These are phyloP conservation scores for Trypanosoma lewisi DNA, from an alignment of 208 protist species.

Conservation along the genomic window DNA sequence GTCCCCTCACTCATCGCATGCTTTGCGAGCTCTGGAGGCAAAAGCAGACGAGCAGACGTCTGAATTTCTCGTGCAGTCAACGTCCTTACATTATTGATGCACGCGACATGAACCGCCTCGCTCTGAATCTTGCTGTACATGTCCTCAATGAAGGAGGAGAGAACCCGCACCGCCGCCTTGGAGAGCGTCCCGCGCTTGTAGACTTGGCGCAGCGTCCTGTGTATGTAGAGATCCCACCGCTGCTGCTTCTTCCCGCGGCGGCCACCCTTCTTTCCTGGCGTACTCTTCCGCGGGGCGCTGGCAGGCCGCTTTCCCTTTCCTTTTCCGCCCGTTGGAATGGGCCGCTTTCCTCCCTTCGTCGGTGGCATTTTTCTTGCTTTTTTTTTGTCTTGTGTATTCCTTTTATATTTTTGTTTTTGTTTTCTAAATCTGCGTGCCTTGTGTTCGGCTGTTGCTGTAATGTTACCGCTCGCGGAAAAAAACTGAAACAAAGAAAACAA, in stretches of 20 bases:
- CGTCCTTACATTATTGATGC: constrained; percentile 97
- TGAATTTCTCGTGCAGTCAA: constrained; percentile 97
- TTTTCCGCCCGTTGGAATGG: constrained; percentile 93
- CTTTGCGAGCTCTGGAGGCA: constrained; percentile 98
- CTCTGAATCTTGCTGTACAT: constrained; percentile 98
- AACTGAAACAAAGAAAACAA: no score
- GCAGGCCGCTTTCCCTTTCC: constrained; percentile 96
- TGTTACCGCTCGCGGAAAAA: no score
- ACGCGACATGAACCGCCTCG: constrained; percentile 95
- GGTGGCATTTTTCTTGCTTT: constrained; percentile 55
- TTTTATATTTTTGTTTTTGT: constrained; percentile 1
- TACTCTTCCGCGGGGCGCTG: constrained; percentile 92
- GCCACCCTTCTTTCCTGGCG: constrained; percentile 31
- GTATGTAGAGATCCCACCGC: constrained; percentile 93
- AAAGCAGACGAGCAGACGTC: constrained; percentile 97
- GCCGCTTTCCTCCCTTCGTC: constrained; percentile 86
- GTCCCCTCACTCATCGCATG: constrained; percentile 99
- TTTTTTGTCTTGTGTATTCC: constrained; percentile 5
- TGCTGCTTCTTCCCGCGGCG: constrained; percentile 79
- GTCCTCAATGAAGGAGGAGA: constrained; percentile 99
- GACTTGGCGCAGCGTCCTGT: constrained; percentile 96
- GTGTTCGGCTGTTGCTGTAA: no score
- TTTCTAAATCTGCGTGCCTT: not conserved
- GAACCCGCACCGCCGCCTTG: constrained; percentile 95
- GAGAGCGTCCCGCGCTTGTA: constrained; percentile 97